These are phyloP conservation scores for Cadophora malorum DNA, from an alignment of 2,329 filamentous ascomycete genomes.

Conservation along the genomic window DNA sequence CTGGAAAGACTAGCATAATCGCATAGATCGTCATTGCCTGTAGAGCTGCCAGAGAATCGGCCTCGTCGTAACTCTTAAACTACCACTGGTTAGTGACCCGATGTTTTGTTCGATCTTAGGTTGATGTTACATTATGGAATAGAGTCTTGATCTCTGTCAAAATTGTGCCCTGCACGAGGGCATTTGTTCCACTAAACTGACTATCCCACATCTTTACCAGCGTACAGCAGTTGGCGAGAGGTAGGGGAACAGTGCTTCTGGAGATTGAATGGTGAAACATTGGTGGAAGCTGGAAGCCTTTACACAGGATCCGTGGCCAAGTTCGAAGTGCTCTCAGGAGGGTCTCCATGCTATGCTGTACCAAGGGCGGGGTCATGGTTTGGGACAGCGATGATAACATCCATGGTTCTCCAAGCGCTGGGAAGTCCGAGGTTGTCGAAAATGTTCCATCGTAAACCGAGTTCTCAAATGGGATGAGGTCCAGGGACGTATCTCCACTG, in stretches of 20 bases:
- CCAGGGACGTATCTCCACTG: background rate
- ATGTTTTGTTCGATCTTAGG: background rate
- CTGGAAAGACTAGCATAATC: constrained; percentile 49
- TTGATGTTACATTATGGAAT: constrained; percentile 42
- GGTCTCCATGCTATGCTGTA: constrained; percentile 44
- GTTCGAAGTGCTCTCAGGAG: constrained; percentile 47
- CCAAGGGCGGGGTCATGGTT: constrained; percentile 24
- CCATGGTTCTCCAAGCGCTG: constrained; percentile 19
- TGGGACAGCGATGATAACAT: constrained; percentile 19
- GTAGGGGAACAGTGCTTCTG: constrained; percentile 31
- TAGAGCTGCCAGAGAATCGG: constrained; percentile 45
- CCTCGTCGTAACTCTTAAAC: constrained; percentile 46
- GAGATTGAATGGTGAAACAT: constrained; percentile 44
- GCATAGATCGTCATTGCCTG: constrained; percentile 49
- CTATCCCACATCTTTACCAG: constrained; percentile 49
- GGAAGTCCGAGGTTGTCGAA: background rate
- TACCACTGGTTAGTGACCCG: constrained; percentile 26
- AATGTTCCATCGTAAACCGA: background rate
- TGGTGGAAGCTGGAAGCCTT: constrained; percentile 48
- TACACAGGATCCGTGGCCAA: constrained; percentile 49
- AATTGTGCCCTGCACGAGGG: constrained; percentile 45
- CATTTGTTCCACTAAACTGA: constrained; percentile 42
- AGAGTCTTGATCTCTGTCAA: constrained; percentile 45
- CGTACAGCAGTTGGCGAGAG: constrained; percentile 47
- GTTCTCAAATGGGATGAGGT: background rate